phyloP scores from a whole-genome alignment of 75 land plant genomes.

The Isoetes taiwanensis region DNA sequence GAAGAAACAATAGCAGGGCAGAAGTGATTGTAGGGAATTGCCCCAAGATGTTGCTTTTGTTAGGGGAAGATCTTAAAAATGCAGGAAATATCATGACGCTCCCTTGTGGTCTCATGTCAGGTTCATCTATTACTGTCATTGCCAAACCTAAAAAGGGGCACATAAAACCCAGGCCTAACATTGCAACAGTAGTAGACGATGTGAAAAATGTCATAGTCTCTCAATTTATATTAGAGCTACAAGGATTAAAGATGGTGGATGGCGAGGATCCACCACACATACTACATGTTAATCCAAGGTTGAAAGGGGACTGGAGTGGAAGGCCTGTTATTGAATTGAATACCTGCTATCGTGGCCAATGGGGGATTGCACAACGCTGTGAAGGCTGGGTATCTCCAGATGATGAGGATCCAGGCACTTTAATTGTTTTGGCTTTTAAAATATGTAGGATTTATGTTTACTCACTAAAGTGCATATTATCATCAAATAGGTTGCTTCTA shows the following conservation, averaged over 20 bases:
- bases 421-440: background rate
- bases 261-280: constrained; percentile 82
- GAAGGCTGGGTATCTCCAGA: constrained; percentile 56
- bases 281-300: constrained; percentile 79
- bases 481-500: background rate
- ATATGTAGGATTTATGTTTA: background rate
- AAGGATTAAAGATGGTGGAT: constrained; percentile 64
- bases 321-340: constrained; percentile 85
- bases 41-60: no score
- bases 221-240: constrained; percentile 77
- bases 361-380: constrained; percentile 66
- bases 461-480: background rate
- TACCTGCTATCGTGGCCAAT: constrained; percentile 82
- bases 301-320: constrained; percentile 89
- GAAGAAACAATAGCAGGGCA: no score
- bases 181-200: constrained; percentile 36
- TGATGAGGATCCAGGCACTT: constrained; percentile 34
- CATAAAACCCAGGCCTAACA: constrained; percentile 44
- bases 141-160: constrained; percentile 44
- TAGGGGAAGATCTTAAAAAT: constrained; percentile 22
- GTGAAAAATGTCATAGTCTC: constrained; percentile 47
- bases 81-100: constrained; percentile 30
- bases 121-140: constrained; percentile 63
- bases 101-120: constrained; percentile 84
- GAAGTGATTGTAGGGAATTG: no score